phyloP scores from a whole-genome alignment of 2,329 filamentous ascomycete species.

The Diaporthe batatas region DNA sequence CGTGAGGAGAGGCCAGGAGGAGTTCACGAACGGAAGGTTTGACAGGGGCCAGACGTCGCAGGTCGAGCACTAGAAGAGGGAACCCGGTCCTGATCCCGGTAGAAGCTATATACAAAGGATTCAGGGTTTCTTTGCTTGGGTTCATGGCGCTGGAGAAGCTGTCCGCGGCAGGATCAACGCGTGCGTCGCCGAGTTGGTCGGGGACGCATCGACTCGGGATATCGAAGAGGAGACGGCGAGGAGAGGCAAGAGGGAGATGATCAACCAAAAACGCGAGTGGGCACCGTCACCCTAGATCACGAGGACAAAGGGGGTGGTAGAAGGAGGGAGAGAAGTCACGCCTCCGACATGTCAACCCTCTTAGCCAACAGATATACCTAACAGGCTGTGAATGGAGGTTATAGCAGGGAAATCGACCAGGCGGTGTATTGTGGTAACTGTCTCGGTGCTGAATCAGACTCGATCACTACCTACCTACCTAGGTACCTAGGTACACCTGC shows the following conservation, averaged over 20 bases:
- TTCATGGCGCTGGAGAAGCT: neutral
- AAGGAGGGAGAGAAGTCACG: neutral
- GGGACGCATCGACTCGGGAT: neutral
- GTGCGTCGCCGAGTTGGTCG: neutral
- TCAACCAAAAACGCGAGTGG: constrained; percentile 14
- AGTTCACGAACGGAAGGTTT: constrained; percentile 14
- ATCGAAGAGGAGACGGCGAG: constrained; percentile 4
- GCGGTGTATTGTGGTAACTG: neutral
- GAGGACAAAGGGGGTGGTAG: neutral
- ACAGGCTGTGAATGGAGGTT: neutral
- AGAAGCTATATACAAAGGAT: neutral
- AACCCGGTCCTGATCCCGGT: constrained; percentile 7
- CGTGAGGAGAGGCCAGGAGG: constrained; percentile 21
- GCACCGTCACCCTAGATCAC: neutral
- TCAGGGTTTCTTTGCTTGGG: constrained; percentile 5
- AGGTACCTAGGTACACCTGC: too few relatives aligned
- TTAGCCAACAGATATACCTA: neutral
- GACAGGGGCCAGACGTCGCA: neutral
- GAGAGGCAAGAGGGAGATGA: constrained; percentile 23
- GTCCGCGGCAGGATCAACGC: constrained; percentile 15
- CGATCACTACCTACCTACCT: too few relatives aligned
- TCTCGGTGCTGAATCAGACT: neutral
- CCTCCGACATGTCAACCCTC: neutral
- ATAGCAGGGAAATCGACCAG: neutral
- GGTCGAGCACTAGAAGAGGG: constrained; percentile 24